Evolutionary conservation across 805 yeast genomes (phyloP), one percentile per base, ranked within the genome.

Genomic region (Cyberlindnera maclurae): DNA sequence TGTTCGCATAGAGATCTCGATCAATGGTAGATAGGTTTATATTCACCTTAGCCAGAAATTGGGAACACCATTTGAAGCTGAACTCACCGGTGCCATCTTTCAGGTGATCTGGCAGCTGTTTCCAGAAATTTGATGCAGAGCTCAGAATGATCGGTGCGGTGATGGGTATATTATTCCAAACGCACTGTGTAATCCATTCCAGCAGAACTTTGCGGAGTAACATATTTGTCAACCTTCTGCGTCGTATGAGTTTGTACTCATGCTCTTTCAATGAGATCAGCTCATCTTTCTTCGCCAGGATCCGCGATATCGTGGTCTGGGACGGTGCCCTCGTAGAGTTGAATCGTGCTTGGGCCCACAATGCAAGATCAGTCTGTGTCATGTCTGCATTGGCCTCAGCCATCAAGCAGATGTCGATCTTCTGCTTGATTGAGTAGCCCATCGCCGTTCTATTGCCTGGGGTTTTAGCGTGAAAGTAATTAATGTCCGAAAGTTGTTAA

Each of bases 141-240:
- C 72, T 73, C 47, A 76, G 79, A 29, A 79, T 65, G 13, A 77
- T 75, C 1, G 82, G 82, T 0, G 79, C 70, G 1, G 82, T 73
- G 3, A 78, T 70, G 3, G 84, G 83, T 27, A 77, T 74, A 34
- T 70, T 73, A 50, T 75, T 79, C 84, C 85, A 79, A 3, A 71
- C 70, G 17, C 79, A 74, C 52, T 78, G 84, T 0, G 79, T 69
- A 30, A 78, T 73, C 84, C 84, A 79, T 52, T 79, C 84, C n/a
- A 76, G 70, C 31, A 79, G 55, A n/a, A 79, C 76, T 33, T 70
- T 68, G 28, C 83, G 58, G 12, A 79, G 63, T 17, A 79, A 52
- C n/a, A 75, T 74, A 40, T 73, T 75, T 27, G 82, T 57, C 9
- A 65, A 46, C 34, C 68, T 50, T 41, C 67, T 59, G 38, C 82